Evolutionary conservation across 495 filamentous ascomycete genomes (phyloP), one percentile per base, ranked within the genome.

Genomic region (Trichoderma asperelloides): DNA sequence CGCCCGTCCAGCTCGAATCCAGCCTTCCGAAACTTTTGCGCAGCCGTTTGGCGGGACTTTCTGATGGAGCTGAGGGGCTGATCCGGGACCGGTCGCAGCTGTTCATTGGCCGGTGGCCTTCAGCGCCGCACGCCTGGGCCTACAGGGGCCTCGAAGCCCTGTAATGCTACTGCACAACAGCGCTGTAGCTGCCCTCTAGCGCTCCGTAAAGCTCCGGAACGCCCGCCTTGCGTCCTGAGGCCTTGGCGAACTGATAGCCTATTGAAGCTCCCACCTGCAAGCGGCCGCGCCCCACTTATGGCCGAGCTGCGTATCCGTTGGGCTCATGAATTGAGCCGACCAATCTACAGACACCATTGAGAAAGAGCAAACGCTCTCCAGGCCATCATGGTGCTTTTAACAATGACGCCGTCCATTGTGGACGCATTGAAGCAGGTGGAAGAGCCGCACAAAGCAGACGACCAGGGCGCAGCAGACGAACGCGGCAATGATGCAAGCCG

Each of bases 331-430:
- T n/a, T 16, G 43, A 47, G 43, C 43, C 43, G 13, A 15, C 16
- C 47, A n/a, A 9, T 5, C 21, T n/a, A 23, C 21, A 47, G 18
- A 15, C 43, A 4, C 43, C 43, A 16, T 15, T 3, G 18, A 3
- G 47, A 21, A 15, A n/a, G 7, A 51, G 1, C 47, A 51, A 51
- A 18, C 2, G 13, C 12, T 18, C 4, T 45, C 11, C 41, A 51
- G 18, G 33, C 21, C 45, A 51, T 21, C 9, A 97, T 97, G 93
- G 91, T 96, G 28, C 81, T 87, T 57, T 87, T 97, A 55, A 86
- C 85, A 45, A 88, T 90, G 74, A 97, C 92, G 0, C 70, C 84
- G 68, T 82, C 83, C 72, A 87, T 93, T 30, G 81, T 89, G 74
- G 80, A 86, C 71, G 91, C 86, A 11, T 70, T 94, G 15, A 73